phyloP scores from a whole-genome alignment of 768 basidiomycete species.

The Hemileccinum rubropunctum region DNA sequence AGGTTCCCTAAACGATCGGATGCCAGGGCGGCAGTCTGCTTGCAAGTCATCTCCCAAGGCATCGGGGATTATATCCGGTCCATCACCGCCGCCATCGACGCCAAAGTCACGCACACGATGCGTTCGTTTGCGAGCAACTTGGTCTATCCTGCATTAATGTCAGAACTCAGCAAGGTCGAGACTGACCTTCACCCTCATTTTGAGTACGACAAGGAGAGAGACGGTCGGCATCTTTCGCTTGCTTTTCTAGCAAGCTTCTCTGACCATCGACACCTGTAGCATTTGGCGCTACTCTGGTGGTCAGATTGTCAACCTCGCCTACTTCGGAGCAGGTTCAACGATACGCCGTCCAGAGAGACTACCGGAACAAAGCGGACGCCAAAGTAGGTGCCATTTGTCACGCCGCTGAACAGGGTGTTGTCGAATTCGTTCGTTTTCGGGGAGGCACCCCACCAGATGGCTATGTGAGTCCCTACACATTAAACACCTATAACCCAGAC shows the following conservation, averaged over 20 bases:
- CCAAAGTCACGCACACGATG: slow-evolving; percentile 43
- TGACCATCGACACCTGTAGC: slow-evolving; percentile 36
- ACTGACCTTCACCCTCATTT: slow-evolving; percentile 38
- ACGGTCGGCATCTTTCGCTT: slow-evolving; percentile 40
- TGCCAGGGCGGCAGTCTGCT: slow-evolving; percentile 66
- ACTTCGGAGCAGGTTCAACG: slow-evolving; percentile 35
- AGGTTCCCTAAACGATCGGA: slow-evolving; percentile 58
- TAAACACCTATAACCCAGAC: slow-evolving; percentile 26
- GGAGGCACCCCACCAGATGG: slow-evolving; percentile 42
- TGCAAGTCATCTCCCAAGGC: slow-evolving; percentile 64
- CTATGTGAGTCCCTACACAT: slow-evolving; percentile 38
- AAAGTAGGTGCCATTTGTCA: slow-evolving; percentile 51
- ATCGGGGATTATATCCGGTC: slow-evolving; percentile 54
- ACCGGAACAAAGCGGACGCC: slow-evolving; percentile 59
- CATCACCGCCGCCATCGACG: slow-evolving; percentile 41
- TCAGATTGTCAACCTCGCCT: slow-evolving; percentile 37
- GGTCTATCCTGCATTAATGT: slow-evolving; percentile 43
- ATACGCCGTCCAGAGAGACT: slow-evolving; percentile 48
- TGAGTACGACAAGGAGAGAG: slow-evolving; percentile 43
- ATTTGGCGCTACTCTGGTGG: slow-evolving; percentile 49
- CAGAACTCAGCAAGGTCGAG: slow-evolving; percentile 46
- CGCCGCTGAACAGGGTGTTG: slow-evolving; percentile 53
- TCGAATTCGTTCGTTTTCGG: slow-evolving; percentile 60
- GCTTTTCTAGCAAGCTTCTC: neutral
- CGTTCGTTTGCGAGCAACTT: slow-evolving; percentile 43